These are phyloP conservation scores for Blastobotrys parvus DNA, from an alignment of 805 yeast species.

Conservation along the genomic window DNA sequence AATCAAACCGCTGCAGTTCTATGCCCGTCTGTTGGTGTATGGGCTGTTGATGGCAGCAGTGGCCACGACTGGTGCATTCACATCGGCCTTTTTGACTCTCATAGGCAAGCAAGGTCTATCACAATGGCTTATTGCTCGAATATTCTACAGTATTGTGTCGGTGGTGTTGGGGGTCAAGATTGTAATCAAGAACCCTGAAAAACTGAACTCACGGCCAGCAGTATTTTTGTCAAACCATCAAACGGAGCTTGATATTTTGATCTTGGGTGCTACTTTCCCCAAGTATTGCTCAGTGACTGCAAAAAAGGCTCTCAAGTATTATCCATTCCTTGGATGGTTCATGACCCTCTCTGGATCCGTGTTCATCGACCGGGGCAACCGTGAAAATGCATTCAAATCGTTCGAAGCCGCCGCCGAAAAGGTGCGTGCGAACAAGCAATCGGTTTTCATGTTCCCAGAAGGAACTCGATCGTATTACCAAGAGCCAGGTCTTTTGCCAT, in stretches of 20 bases:
- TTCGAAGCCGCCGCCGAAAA: constrained; percentile 59
- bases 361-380: constrained; percentile 75
- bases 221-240: constrained; percentile 85
- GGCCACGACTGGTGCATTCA: constrained; percentile 52
- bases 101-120: constrained; percentile 71
- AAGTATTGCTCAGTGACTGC: constrained; percentile 88
- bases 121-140: constrained; percentile 86
- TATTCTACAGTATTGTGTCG: constrained; percentile 58
- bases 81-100: constrained; percentile 58
- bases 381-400: constrained; percentile 66
- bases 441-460: constrained; percentile 89
- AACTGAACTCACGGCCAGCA: constrained; percentile 55
- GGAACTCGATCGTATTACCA: constrained; percentile 85
- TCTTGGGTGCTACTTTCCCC: constrained; percentile 80
- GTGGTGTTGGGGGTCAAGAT: constrained; percentile 60
- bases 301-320: constrained; percentile 69
- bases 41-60: constrained; percentile 22
- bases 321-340: constrained; percentile 96
- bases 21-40: constrained; percentile 25
- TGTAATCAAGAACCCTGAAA: constrained; percentile 57
- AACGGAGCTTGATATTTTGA: constrained; percentile 72
- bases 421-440: constrained; percentile 57
- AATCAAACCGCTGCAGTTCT: constrained; percentile 28
- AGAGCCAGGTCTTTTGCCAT: constrained; percentile 65
- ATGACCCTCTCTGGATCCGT: constrained; percentile 87